Evolutionary conservation across 495 filamentous ascomycete genomes (phyloP).

Genomic region (Acidomyces sp.): DNA sequence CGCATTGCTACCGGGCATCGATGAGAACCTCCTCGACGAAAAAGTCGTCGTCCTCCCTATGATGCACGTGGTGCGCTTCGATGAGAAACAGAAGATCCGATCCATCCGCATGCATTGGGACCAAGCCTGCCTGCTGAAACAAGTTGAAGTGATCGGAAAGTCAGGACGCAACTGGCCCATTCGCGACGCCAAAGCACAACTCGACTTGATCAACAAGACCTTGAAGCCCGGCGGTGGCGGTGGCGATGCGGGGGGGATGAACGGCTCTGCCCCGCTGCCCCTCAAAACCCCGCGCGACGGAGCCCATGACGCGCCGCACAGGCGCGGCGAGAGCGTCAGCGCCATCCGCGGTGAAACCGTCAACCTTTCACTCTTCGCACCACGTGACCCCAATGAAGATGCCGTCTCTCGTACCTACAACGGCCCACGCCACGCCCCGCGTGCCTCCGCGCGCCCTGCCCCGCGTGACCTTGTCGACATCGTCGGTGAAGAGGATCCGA

Average conservation of each 20-base stretch:
- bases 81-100: constrained; percentile 58
- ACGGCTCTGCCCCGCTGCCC: neutral
- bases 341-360: constrained; percentile 57
- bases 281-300: constrained; percentile 9
- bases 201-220: constrained; percentile 21
- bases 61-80: constrained; percentile 85
- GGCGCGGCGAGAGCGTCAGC: constrained; percentile 12
- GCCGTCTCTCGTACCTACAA: constrained; percentile 26
- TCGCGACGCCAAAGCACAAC: constrained; percentile 74
- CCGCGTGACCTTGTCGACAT: constrained; percentile 51
- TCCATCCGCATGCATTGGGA: constrained; percentile 90
- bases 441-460: constrained; percentile 45
- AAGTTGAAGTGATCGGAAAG: constrained; percentile 83
- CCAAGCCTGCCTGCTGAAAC: constrained; percentile 81
- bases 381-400: constrained; percentile 42
- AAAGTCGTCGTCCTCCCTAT: constrained; percentile 67
- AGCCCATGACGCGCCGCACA: constrained; percentile 16
- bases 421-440: constrained; percentile 37
- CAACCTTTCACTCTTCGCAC: constrained; percentile 57
- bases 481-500: constrained; percentile 38
- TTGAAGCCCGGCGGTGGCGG: constrained; percentile 9
- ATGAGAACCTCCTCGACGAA: constrained; percentile 89
- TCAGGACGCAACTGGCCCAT: constrained; percentile 88
- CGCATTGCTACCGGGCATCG: constrained; percentile 74
- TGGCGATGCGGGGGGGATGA: neutral